Percentiles rank a stretch among this genome's conserved stretches.
phyloP scores from a whole-genome alignment of 2,329 filamentous ascomycete species.

The Botrytis byssoidea region DNA sequence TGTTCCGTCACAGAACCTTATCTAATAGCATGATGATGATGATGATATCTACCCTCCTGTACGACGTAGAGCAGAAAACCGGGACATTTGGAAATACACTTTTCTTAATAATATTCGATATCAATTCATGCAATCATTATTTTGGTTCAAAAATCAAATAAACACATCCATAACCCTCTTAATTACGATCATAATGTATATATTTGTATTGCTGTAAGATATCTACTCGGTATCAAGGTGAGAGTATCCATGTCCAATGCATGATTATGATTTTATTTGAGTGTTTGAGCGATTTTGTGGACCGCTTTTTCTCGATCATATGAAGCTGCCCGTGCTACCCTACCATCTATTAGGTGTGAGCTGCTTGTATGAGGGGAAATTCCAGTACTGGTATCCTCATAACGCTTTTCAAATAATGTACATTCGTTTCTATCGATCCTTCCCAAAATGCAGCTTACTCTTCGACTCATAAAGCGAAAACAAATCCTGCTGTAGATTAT shows the following conservation, averaged over 20 bases:
- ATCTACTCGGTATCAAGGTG: background rate
- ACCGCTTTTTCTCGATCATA: background rate
- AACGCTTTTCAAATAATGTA: background rate
- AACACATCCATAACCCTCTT: background rate
- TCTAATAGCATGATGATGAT: background rate
- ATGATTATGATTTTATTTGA: background rate
- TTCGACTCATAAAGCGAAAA: background rate
- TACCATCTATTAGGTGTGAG: background rate
- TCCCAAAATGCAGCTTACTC: slow-evolving; percentile 2
- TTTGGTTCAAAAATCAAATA: background rate
- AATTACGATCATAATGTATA: fast-evolving
- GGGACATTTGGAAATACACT: background rate
- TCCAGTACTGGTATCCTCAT: background rate
- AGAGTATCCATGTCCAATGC: background rate
- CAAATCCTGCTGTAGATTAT: background rate
- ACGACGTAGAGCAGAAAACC: too few relatives aligned
- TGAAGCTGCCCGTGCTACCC: background rate
- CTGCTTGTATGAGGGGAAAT: background rate
- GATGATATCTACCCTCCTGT: background rate
- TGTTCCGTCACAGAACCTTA: background rate
- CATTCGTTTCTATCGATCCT: slow-evolving; percentile 2
- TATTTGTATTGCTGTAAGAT: background rate
- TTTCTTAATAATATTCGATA: background rate
- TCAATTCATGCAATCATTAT: background rate
- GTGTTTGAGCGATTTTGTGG: background rate